Evolutionary conservation across 495 filamentous ascomycete species (phyloP).

Genomic region (Penicillium bialowiezense): DNA sequence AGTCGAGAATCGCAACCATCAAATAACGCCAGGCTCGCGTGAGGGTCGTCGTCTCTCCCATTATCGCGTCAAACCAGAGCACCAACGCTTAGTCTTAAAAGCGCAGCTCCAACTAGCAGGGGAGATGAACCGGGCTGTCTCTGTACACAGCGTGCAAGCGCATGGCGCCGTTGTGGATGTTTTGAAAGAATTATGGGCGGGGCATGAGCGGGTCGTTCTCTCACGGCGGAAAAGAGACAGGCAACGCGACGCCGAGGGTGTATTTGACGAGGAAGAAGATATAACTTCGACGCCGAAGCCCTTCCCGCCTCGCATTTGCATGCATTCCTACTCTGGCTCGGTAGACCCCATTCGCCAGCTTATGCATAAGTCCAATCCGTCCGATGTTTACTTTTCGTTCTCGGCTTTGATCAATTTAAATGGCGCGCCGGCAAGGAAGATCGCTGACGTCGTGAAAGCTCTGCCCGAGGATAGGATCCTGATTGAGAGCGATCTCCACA

Average conservation of each 20-base stretch:
- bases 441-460: conserved; percentile 63
- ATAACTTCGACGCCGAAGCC: conserved; percentile 29
- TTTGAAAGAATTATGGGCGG: conserved; percentile 74
- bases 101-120: conserved; percentile 86
- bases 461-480: conserved; percentile 77
- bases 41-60: conserved; percentile 74
- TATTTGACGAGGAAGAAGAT: conserved; percentile 30
- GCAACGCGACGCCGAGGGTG: conserved; percentile 32
- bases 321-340: conserved; percentile 92
- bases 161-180: conserved; percentile 81
- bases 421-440: conserved; percentile 49
- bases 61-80: conserved; percentile 70
- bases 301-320: conserved; percentile 86
- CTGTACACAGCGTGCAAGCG: conserved; percentile 87
- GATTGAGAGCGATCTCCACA: conserved; percentile 88
- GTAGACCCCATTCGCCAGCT: conserved; percentile 75
- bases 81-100: conserved; percentile 72
- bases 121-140: conserved; percentile 74
- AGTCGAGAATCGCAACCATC: conserved; percentile 47
- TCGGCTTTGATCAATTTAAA: conserved; percentile 79
- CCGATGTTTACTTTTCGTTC: conserved; percentile 84
- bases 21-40: conserved; percentile 74
- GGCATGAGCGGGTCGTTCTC: conserved; percentile 67
- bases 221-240: conserved; percentile 60
- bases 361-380: conserved; percentile 68